Conservation (phyloP, 148 eudicot species). For the Vaccinium myrtillus region DNA sequence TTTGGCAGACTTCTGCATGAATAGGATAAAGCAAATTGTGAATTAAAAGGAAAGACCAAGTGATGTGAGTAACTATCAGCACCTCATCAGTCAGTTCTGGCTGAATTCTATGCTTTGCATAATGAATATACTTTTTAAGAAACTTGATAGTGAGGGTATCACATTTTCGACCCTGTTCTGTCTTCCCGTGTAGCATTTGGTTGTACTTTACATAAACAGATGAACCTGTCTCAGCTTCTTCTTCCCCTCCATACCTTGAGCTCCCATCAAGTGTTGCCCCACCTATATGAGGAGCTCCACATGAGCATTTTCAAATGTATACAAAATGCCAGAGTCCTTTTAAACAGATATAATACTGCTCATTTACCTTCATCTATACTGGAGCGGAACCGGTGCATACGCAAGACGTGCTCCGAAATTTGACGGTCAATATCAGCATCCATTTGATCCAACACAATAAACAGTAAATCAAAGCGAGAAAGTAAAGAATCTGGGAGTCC, state of each 20-base stretch:
- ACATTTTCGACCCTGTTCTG: constrained; percentile 53
- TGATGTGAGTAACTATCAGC: constrained; percentile 16
- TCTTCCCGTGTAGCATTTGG: constrained; percentile 83
- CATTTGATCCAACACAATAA: constrained; percentile 99
- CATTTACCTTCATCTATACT: constrained; percentile 75
- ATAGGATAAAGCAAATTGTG: too few species aligned
- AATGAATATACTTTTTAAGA: constrained; percentile 94
- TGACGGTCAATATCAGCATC: constrained; percentile 90
- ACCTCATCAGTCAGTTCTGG: constrained; percentile 99
- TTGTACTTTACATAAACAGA: constrained; percentile 82
- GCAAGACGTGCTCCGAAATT: constrained; percentile 94
- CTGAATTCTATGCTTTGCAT: constrained; percentile 89
- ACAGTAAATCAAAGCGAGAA: constrained; percentile 94
- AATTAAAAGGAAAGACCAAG: not conserved
- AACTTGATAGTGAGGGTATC: constrained; percentile 85
- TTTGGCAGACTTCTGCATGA: constrained; percentile 6
- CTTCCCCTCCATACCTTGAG: constrained; percentile 65
- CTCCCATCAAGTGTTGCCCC: constrained; percentile 56
- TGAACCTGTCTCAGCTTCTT: constrained; percentile 64
- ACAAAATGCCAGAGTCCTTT: not conserved
- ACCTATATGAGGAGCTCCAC: constrained; percentile 40
- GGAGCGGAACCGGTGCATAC: constrained; percentile 93
- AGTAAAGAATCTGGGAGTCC: constrained; percentile 97
- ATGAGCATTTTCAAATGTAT: constrained; percentile 1
- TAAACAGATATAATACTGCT: not conserved